Conservation (phyloP, 768 basidiomycete genomes). For the Naematelia aurantialba region DNA sequence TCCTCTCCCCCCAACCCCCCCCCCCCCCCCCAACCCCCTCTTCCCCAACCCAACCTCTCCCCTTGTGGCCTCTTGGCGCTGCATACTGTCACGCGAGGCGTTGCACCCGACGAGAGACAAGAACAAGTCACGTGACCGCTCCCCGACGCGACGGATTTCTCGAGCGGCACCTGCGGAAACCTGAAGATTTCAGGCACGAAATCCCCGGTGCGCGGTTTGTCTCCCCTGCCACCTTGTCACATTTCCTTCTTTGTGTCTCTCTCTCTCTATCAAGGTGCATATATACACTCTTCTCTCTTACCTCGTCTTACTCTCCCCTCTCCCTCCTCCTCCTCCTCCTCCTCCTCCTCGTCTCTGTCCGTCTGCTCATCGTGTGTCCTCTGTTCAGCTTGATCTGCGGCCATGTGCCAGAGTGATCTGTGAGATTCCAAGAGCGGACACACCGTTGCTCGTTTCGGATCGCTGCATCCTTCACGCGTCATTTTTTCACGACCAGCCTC, state of each 20-base stretch:
- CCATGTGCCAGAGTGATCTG: not conserved
- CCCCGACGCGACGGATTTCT: not conserved
- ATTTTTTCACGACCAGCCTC: not conserved
- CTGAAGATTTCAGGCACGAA: not conserved
- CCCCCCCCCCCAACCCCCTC: no score
- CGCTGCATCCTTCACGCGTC: not conserved
- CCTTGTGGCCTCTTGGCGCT: no score
- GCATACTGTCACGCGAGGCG: no score
- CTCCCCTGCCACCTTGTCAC: not conserved
- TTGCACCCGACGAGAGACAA: no score
- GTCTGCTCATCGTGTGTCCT: not conserved
- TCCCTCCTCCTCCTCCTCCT: not conserved
- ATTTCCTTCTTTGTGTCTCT: not conserved
- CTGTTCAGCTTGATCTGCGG: not conserved
- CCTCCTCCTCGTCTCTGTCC: not conserved
- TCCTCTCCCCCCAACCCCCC: no score
- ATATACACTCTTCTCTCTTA: no score
- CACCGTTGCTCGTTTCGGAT: not conserved
- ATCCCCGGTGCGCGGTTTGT: not conserved
- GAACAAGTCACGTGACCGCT: not conserved
- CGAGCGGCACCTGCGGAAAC: not conserved
- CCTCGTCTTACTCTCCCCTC: not conserved
- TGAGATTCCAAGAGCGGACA: not conserved
- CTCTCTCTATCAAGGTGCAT: no score
- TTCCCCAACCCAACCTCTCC: no score